Conservation (phyloP, 1,284 basidiomycete genomes). For the Ceratobasidium sp. region DNA sequence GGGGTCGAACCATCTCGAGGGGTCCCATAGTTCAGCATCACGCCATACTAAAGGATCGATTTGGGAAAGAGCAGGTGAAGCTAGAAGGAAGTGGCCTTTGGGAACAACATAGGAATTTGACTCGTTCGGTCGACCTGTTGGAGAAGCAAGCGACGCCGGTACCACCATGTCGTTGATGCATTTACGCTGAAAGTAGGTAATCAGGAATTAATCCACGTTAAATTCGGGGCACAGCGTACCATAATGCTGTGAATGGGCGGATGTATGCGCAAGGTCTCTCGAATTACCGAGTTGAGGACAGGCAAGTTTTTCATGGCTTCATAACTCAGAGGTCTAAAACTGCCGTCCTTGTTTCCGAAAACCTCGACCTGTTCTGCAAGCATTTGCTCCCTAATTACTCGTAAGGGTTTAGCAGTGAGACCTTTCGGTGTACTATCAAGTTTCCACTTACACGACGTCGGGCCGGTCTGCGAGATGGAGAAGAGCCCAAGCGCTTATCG, state of each 20-base stretch:
- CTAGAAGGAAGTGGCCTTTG: constrained; percentile 91
- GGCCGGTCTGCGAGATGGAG: constrained; percentile 86
- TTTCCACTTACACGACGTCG: constrained; percentile 74
- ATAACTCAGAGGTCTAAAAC: constrained; percentile 83
- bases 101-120: constrained; percentile 87
- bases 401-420: not conserved
- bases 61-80: constrained; percentile 89
- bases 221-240: constrained; percentile 43
- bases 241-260: constrained; percentile 93
- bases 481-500: constrained; percentile 90
- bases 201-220: not conserved
- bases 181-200: constrained; percentile 71
- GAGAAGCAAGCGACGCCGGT: constrained; percentile 74
- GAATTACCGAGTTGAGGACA: constrained; percentile 89
- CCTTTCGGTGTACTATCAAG: not conserved
- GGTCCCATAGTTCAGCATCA: constrained; percentile 80
- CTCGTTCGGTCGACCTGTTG: not conserved
- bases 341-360: constrained; percentile 84
- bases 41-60: constrained; percentile 89
- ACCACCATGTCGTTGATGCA: constrained; percentile 88
- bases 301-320: constrained; percentile 89
- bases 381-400: constrained; percentile 71
- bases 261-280: constrained; percentile 92
- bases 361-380: constrained; percentile 90
- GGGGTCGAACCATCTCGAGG: constrained; percentile 86